A percentile compares a stretch with the other conserved stretches of the same genome.
Conservation (phyloP, 345 rosid genomes). For the Noccaea caerulescens region DNA sequence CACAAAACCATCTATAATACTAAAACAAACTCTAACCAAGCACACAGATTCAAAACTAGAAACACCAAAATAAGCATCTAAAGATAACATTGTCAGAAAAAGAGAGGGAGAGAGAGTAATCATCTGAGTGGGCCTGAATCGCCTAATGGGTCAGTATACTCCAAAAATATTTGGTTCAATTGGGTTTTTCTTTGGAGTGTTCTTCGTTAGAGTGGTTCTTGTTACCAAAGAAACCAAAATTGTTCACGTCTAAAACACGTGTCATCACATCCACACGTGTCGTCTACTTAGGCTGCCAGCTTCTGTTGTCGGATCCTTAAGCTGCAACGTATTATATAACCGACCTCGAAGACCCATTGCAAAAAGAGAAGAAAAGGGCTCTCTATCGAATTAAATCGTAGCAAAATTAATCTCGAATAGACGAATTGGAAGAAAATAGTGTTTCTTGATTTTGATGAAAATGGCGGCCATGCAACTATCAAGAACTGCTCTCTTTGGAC, state of each 20-base stretch:
- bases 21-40: no score
- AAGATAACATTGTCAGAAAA: no score
- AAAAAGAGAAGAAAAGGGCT: constrained; percentile 16
- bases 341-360: constrained; percentile 24
- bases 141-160: no score
- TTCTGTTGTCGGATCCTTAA: constrained; percentile 16
- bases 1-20: no score
- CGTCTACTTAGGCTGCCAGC: constrained; percentile 12
- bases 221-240: not conserved
- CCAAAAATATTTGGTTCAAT: no score
- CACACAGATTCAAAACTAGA: no score
- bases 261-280: constrained; percentile 32
- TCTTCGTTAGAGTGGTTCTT: no score
- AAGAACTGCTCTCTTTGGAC: constrained; percentile 32
- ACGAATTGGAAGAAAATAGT: not conserved
- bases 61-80: no score
- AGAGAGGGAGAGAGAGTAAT: no score
- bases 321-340: constrained; percentile 31
- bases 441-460: constrained; percentile 26
- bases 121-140: no score
- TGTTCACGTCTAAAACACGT: not conserved
- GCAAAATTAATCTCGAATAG: constrained; percentile 4
- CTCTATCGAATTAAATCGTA: not conserved
- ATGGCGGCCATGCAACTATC: constrained; percentile 42
- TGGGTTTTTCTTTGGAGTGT: no score